Base-by-base conservation (phyloP, 768 basidiomycete species). In the Crucibulum laeve region DNA sequence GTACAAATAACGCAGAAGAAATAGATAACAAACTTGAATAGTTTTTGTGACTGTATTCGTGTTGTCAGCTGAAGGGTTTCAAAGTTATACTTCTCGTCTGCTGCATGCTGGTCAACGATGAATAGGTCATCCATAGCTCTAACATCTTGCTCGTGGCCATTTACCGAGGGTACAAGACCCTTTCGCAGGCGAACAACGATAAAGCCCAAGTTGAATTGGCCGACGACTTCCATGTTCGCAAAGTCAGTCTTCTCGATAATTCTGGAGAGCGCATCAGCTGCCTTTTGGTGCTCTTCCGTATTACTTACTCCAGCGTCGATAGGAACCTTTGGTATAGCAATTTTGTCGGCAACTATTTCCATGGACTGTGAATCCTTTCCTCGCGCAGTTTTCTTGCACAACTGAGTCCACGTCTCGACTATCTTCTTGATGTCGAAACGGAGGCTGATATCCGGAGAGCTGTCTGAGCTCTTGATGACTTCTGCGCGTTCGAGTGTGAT, bases 71-170 rank as follows among this genome's bases (percentile, higher is more conserved):
- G 95, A 45, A 98, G 65, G 1, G 79, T 87, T 70, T 98, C 96
- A 58, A 98, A 98, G 59, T 98, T 98, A 65, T 90, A 97, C 68
- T 98, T 98, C 64, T 98, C 96, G 62, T 99, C 96, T 4, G 91
- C 84, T 4, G 95, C 95, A 62, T 98, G 95, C 58, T 98, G 95
- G 55, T 98, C 95, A 14, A 98, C 77, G 49, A 99, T 92, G 65
- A 97, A 98, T 32, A 99, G 68, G 55, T 99, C 95, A 57, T 98
- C 94, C 65, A 80, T 69, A 10, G 28, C 46, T 10, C 38, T 49
- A 2, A 17, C 48, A 4, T 18, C 22, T 13, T 18, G 50, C 2
- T 44, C 59, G 21, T 45, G 55, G 6, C n/a, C 43, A 23, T 19
- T 36, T 28, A 7, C 26, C n/a, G 17, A 43, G 10, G 19, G 13